Conservation (phyloP, 192 early-diverging fungal species). For the Lobulomyces angularis region DNA sequence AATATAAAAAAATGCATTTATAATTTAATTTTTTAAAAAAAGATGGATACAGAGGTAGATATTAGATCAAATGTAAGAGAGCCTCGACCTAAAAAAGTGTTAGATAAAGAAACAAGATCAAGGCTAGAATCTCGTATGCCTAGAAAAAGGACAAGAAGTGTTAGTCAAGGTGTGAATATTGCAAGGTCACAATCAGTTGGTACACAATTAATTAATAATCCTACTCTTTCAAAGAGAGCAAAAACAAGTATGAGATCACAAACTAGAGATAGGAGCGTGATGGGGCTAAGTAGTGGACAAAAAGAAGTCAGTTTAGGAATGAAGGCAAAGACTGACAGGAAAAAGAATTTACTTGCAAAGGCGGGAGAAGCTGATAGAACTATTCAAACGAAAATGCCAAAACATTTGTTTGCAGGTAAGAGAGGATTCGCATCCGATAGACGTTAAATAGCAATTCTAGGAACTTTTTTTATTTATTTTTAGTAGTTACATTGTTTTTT, state of each 20-base stretch:
- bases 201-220: constrained; percentile 5
- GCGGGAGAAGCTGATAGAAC: constrained; percentile 87
- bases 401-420: constrained; percentile 95
- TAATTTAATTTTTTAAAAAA: no score
- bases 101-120: no score
- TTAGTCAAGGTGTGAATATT: not conserved
- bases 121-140: constrained; percentile 48
- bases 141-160: constrained; percentile 1
- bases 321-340: constrained; percentile 58
- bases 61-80: no score
- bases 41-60: no score
- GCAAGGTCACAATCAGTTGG: not conserved
- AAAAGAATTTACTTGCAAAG: constrained; percentile 61
- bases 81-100: no score
- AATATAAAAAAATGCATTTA: constrained; percentile 54
- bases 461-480: no score
- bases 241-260: constrained; percentile 6
- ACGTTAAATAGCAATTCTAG: no score
- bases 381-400: constrained; percentile 89
- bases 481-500: no score
- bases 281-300: constrained; percentile 47
- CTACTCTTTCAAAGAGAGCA: not conserved
- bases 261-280: constrained; percentile 52
- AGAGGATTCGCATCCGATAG: constrained; percentile 67
- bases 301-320: constrained; percentile 59